Evolutionary conservation across 768 basidiomycete genomes (phyloP), one percentile per base, ranked within the genome.

Genomic region (Tulasnella sp.): DNA sequence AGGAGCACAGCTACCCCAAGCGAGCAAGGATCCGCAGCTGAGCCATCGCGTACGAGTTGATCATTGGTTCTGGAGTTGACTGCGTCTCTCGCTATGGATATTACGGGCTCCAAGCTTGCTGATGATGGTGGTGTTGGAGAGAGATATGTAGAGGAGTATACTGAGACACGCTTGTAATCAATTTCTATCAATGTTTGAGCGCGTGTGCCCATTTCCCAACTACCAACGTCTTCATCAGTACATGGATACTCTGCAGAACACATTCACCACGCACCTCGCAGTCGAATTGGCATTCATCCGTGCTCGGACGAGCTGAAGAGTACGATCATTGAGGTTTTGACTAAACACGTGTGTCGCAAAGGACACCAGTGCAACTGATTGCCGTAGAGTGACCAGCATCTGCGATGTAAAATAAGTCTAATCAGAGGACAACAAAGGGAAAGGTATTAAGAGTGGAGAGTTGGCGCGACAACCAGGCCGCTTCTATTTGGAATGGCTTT

Each of bases 151-250:
- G 59, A 29, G 1, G 45, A 52, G 50, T 58, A 65, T 50, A 62
- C 61, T 16, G 62, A 56, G 9, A 63, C 44, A 1, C 46, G 19
- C 6, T 60, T 57, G 55, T 59, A 59, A 44, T 62, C 53, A 37
- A 58, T 52, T 45, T 65, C 64, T 13, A 61, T 52, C 3, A 64
- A 40, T 9, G 62, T 61, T 42, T 63, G 34, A 15, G 52, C 27
- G n/a, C n/a, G 20, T 20, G 44, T 63, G 16, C 62, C 62, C 28
- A 53, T 54, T 29, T 58, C 59, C 62, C 62, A 63, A 16, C 59
- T 61, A 55, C 20, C 25, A 31, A 8, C 12, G 29, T 43, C 5
- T 15, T n/a, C 16, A 39, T 22, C 37, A 44, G 19, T 22, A 16
- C 25, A 16, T 13, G 24, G 27, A 43, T 5, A 9, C 20, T 32